Evolutionary conservation across 2,329 filamentous ascomycete species (phyloP), one percentile per base, ranked within the genome.

Genomic region (Ophiostoma populinum): DNA sequence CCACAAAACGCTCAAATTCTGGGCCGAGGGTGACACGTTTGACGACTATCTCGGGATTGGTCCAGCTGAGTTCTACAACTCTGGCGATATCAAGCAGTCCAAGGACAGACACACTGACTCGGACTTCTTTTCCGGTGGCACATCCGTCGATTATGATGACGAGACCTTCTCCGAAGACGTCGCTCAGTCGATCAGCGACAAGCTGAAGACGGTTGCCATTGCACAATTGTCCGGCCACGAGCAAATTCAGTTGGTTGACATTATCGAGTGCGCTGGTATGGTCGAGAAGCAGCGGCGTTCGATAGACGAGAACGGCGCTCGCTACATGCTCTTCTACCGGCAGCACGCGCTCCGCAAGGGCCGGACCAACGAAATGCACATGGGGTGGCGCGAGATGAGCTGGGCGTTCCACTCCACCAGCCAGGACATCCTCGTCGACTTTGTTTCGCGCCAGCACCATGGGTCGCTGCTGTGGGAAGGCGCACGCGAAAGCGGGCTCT

Each of bases 271-370:
- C 42, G 72, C 79, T 29, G 79, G 80, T 4, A 70, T 80, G 25
- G 81, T 92, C 1, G 83, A 92, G 51, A 80, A 79, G 47, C 82
- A 94, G 48, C 72, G 83, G 13, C 72, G 82, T 6, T 92, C 85
- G 3, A 79, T 94, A 57, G 86, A 94, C 48, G 80, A 82, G 47
- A 92, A 93, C 48, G 86, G 80, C 4, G 78, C 80, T 7, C 74
- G 83, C 28, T 94, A 86, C 53, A 71, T 93, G 56, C 62, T 93
- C 10, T 90, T 90, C 55, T 90, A 87, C 57, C 69, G 82, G 15
- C 80, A 92, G 47, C 75, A 87, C 50, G 74, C 74, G 33, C 59
- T 92, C 32, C 71, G 76, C 19, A 75, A 73, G 51, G 64, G 67
- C 32, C 69, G 75, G 40, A 67, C 68, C 3, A 68, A 69, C 41